Conservation (phyloP, 192 early-diverging fungal genomes). For the Rhizoclosmatium globosum region DNA sequence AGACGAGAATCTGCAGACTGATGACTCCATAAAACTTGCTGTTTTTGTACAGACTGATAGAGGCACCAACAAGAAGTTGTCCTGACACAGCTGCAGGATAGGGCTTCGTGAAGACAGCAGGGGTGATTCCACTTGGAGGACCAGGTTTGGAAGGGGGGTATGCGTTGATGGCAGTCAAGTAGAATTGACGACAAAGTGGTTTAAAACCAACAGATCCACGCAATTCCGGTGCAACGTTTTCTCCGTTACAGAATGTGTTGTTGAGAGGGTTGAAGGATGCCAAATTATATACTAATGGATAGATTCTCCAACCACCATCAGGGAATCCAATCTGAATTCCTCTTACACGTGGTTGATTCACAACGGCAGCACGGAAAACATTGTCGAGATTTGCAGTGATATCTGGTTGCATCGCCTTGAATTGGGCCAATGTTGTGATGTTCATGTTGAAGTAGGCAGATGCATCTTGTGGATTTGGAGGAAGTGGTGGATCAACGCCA, state of each 20-base stretch:
- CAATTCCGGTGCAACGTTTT: conserved; percentile 8
- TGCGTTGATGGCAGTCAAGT: conserved; percentile 8
- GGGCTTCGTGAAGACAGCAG: conserved; percentile 17
- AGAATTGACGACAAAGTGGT: conserved; percentile 31
- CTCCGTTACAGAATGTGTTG: conserved; percentile 10
- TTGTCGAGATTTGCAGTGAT: conserved; percentile 29
- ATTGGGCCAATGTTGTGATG: conserved; percentile 28
- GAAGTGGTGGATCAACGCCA: conserved; percentile 23
- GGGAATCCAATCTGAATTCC: conserved; percentile 34
- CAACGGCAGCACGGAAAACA: conserved; percentile 19
- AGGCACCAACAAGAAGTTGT: conserved; percentile 16
- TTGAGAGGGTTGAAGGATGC: conserved; percentile 7
- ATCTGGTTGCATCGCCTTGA: conserved; percentile 24
- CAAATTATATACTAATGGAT: conserved; percentile 31
- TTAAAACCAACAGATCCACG: conserved; percentile 1
- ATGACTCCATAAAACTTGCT: conserved; percentile 21
- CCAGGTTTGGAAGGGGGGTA: background rate
- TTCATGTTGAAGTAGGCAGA: conserved; percentile 27
- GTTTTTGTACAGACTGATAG: conserved; percentile 5
- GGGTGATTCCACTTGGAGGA: background rate
- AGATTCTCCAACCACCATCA: conserved; percentile 26
- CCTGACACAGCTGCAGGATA: conserved; percentile 25
- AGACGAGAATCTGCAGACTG: conserved; percentile 27
- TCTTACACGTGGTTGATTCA: conserved; percentile 11
- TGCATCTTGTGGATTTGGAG: background rate